A percentile compares a stretch with the other conserved stretches of the same genome.
Evolutionary conservation across 345 rosid genomes (phyloP).

Genomic region (Schrenkiella parvula): DNA sequence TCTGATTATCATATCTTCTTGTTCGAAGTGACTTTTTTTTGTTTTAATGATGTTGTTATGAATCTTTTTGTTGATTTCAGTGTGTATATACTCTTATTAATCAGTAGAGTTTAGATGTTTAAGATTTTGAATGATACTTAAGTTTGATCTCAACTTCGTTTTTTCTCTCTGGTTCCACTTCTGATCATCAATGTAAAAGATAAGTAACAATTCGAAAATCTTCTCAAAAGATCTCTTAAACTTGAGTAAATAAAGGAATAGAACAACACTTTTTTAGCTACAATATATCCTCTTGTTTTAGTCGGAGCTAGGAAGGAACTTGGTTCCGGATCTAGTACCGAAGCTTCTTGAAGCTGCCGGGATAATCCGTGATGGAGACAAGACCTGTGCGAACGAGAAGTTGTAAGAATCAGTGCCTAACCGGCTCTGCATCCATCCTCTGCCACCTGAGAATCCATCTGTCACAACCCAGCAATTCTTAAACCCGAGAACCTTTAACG

Average conservation of each 20-base stretch:
- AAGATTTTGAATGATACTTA: neutral
- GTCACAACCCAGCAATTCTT: slow-evolving; percentile 71
- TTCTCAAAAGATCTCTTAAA: slow-evolving; percentile 15
- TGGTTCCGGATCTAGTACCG: slow-evolving; percentile 55
- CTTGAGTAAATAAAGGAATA: neutral
- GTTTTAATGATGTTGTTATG: no score
- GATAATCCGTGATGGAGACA: slow-evolving; percentile 65
- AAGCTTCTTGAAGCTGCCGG: slow-evolving; percentile 55
- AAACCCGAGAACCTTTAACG: slow-evolving; percentile 67
- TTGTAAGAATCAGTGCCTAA: slow-evolving; percentile 81
- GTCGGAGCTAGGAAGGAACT: slow-evolving; percentile 75
- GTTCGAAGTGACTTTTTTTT: no score
- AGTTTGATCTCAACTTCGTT: neutral
- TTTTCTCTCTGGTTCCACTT: neutral
- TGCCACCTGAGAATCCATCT: slow-evolving; percentile 82
- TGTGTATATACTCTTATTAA: no score
- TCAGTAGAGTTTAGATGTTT: neutral
- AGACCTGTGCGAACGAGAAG: slow-evolving; percentile 54
- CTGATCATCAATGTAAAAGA: slow-evolving; percentile 6
- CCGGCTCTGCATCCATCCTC: slow-evolving; percentile 88
- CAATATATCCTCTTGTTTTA: slow-evolving; percentile 16
- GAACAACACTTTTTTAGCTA: neutral
- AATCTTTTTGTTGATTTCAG: no score
- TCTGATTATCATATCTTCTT: slow-evolving; percentile 17
- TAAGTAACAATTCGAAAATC: neutral